phyloP scores from a whole-genome alignment of 768 basidiomycete species.

The Clavulina sp. region DNA sequence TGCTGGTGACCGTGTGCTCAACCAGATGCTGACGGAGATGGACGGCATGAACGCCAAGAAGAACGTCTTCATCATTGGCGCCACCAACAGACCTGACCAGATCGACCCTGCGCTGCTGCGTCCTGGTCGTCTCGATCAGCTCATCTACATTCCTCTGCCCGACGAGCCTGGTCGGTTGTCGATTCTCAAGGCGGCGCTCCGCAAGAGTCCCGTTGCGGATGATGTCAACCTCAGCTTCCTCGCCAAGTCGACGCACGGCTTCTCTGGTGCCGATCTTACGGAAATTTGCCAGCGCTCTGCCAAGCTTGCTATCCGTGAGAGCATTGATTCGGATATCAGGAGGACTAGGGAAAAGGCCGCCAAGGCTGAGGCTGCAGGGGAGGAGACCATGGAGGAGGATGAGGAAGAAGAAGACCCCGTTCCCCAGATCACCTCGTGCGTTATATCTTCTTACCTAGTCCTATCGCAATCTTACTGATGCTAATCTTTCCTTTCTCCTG shows the following conservation, averaged over 20 bases:
- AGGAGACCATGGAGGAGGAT: conserved; percentile 46
- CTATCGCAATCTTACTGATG: neutral
- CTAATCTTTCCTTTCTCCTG: neutral
- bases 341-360: conserved; percentile 60
- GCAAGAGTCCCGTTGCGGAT: conserved; percentile 74
- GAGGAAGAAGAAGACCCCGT: conserved; percentile 81
- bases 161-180: conserved; percentile 82
- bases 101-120: conserved; percentile 85
- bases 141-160: conserved; percentile 97
- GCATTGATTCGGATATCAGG: conserved; percentile 83
- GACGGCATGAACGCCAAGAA: conserved; percentile 98
- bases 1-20: conserved; percentile 93
- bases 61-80: conserved; percentile 97
- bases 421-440: conserved; percentile 62
- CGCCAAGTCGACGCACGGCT: conserved; percentile 86
- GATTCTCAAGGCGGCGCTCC: conserved; percentile 79
- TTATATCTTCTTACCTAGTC: conserved; percentile 6
- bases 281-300: conserved; percentile 97
- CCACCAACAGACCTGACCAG: conserved; percentile 92
- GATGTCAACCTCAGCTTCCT: conserved; percentile 77
- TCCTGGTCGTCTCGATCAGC: conserved; percentile 96
- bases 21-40: conserved; percentile 96
- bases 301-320: conserved; percentile 89
- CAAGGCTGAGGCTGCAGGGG: conserved; percentile 55
- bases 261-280: conserved; percentile 99